These are phyloP conservation scores for Fusarium sp. DNA, from an alignment of 2,329 filamentous ascomycete genomes.

Conservation along the genomic window DNA sequence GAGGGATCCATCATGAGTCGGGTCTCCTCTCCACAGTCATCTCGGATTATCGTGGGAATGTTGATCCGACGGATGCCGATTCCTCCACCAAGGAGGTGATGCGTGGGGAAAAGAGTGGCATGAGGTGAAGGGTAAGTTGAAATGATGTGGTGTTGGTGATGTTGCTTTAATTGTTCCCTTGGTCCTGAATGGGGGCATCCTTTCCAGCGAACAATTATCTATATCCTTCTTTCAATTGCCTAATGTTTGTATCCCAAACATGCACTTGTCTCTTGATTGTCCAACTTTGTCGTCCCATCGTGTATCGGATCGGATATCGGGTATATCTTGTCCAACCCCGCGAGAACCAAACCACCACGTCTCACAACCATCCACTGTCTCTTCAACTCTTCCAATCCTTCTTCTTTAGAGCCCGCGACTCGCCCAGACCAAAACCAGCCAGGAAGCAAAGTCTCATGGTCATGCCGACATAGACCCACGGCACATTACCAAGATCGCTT, in stretches of 20 bases:
- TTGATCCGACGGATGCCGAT: constrained; percentile 34
- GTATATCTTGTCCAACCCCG: constrained; percentile 11
- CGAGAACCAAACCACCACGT: constrained; percentile 3
- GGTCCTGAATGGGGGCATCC: constrained; percentile 19
- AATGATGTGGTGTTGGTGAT: background rate
- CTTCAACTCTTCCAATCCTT: constrained; percentile 37
- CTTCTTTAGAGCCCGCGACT: constrained; percentile 42
- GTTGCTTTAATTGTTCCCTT: background rate
- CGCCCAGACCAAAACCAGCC: constrained; percentile 63
- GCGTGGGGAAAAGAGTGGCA: constrained; percentile 17
- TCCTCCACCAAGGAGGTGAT: constrained; percentile 39
- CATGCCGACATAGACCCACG: constrained; percentile 77
- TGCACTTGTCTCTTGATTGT: constrained; percentile 1
- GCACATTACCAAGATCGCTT: constrained; percentile 76
- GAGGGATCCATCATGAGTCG: constrained; percentile 34
- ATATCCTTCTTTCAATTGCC: constrained; percentile 2
- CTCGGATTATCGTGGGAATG: constrained; percentile 41
- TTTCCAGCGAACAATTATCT: background rate
- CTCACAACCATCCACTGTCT: no score
- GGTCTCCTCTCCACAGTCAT: constrained; percentile 17
- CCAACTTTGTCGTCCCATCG: constrained; percentile 14
- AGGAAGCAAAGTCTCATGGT: constrained; percentile 70
- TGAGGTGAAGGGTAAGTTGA: constrained; percentile 1
- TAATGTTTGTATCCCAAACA: constrained; percentile 16
- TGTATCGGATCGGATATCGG: constrained; percentile 33